Evolutionary conservation across 2,329 filamentous ascomycete genomes (phyloP), one percentile per base, ranked within the genome.

Genomic region (Pseudophaeomoniella oleicola): DNA sequence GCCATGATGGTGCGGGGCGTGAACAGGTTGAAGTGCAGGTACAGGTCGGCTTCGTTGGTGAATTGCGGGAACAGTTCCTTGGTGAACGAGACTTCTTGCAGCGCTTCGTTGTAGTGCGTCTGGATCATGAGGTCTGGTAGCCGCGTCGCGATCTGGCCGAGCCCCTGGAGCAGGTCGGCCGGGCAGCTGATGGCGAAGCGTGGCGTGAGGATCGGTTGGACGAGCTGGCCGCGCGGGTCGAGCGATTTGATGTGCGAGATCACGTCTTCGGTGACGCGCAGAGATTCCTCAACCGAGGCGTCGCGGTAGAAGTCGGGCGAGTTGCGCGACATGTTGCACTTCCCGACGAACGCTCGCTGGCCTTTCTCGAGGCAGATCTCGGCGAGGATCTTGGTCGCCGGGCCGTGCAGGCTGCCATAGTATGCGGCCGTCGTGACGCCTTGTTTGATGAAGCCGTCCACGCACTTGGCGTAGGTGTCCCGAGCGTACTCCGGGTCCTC

Each of bases 341-440:
- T 78, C 2, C 73, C 73, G 0, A 78, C 63, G 12, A 77, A 59
- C 0, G 72, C 72, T 10, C 74, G 59, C 54, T 78, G 74, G 5
- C 72, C 71, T 43, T 62, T 61, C 3, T 53, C 46, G 1, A 66
- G 47, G 42, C 72, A 76, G 1, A 62, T 54, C 13, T 75, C 65
- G 2, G 71, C 72, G 4, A 78, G 59, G 15, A 72, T 64, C 30
- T 63, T 62, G 1, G 74, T 77, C 0, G 72, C 72, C 32, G 65
- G 62, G 9, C 59, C 63, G 46, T 78, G 73, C 19, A 65, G 56
- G 2, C 69, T 72, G 22, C 63, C 65, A 46, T 76, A 77, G 55
- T 78, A 77, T 4, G 67, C 66, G 0, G 72, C 73, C 2, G 71
- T 76, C 2, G 74, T 78, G 46, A 74, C 62, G 32, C 73, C 74